A percentile compares a stretch with the other conserved stretches of the same genome.
Conservation (phyloP, 73 alveolate genomes). For the Tetrahymena elliotti region DNA sequence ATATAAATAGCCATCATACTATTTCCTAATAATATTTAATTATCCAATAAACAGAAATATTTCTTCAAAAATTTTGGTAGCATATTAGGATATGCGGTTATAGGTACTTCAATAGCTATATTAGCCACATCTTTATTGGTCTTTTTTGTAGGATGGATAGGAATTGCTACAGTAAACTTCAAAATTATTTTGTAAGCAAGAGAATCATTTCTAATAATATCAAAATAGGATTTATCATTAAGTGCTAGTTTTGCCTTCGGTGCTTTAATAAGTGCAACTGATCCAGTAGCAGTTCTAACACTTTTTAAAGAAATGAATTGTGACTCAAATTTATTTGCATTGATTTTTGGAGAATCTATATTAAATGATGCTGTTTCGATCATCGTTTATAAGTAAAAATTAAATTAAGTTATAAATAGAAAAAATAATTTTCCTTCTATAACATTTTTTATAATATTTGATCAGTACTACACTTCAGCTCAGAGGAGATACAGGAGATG, state of each 20-base stretch:
- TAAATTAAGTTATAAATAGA: neutral
- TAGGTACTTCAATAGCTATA: constrained; percentile 75
- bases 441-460: neutral
- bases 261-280: constrained; percentile 76
- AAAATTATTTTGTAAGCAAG: neutral
- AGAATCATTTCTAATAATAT: neutral
- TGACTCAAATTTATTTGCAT: constrained; percentile 50
- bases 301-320: constrained; percentile 59
- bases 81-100: constrained; percentile 55
- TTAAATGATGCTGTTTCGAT: constrained; percentile 80
- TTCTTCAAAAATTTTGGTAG: constrained; percentile 78
- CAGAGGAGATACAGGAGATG: constrained; percentile 1
- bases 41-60: neutral
- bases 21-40: neutral
- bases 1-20: too few species aligned
- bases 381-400: constrained; percentile 7
- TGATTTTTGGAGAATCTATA: constrained; percentile 82
- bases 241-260: constrained; percentile 70
- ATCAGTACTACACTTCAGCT: neutral
- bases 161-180: neutral
- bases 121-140: constrained; percentile 33
- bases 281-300: constrained; percentile 82
- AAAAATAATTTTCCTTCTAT: neutral
- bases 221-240: constrained; percentile 25
- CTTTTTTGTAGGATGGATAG: constrained; percentile 11